phyloP scores from a whole-genome alignment of 1,139 yeast genomes.

The Ogataea hybrid region DNA sequence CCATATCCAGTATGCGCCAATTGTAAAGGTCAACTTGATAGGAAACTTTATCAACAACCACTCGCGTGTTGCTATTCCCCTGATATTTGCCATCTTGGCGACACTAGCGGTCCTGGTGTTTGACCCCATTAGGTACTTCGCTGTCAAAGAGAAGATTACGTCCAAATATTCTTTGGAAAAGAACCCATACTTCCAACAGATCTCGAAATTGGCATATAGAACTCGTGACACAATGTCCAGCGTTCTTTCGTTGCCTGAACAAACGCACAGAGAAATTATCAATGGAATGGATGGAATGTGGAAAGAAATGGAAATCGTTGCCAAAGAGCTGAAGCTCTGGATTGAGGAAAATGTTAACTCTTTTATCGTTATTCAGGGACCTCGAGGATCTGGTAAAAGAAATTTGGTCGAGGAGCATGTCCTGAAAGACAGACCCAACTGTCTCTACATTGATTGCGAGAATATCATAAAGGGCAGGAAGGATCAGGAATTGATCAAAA shows the following conservation, averaged over 20 bases:
- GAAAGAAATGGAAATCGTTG: conserved; percentile 42
- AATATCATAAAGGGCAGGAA: conserved; percentile 67
- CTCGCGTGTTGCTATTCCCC: conserved; percentile 75
- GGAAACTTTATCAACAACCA: conserved; percentile 66
- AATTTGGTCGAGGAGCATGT: conserved; percentile 75
- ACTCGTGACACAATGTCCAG: conserved; percentile 40
- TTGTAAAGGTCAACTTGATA: conserved; percentile 50
- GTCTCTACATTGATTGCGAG: conserved; percentile 79
- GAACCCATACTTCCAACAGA: conserved; percentile 23
- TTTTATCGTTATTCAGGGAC: conserved; percentile 87
- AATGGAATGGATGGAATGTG: conserved; percentile 20
- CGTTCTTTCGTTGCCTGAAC: conserved; percentile 35
- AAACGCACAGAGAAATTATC: conserved; percentile 28
- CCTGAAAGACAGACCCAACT: conserved; percentile 52
- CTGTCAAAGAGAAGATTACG: conserved; percentile 70
- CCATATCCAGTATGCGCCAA: conserved; percentile 71
- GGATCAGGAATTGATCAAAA: conserved; percentile 65
- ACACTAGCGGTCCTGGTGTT: conserved; percentile 81
- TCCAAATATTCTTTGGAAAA: conserved; percentile 42
- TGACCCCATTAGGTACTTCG: conserved; percentile 88
- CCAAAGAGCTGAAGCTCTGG: conserved; percentile 73
- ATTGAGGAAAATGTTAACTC: conserved; percentile 81
- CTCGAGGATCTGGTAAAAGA: conserved; percentile 90
- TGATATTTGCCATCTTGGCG: conserved; percentile 60
- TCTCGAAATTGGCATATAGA: conserved; percentile 35